Conservation (phyloP, 345 rosid genomes). For the Rhizophora mangle region DNA sequence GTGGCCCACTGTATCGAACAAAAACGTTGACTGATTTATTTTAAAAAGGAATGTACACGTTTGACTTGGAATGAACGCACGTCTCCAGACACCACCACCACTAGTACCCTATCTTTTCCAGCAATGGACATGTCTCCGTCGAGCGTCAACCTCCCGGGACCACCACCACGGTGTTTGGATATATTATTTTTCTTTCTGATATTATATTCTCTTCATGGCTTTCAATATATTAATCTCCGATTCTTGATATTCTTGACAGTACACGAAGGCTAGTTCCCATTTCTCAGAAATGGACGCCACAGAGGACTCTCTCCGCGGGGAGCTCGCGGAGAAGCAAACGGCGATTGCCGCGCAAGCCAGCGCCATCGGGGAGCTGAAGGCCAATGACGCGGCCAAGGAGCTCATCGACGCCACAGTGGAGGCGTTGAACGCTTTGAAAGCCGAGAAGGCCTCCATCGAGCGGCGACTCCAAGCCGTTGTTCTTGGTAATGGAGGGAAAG, state of each 20-base stretch:
- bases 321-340: slow-evolving; percentile 52
- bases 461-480: slow-evolving; percentile 49
- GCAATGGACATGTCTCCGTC: background rate
- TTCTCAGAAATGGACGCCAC: slow-evolving; percentile 37
- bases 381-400: slow-evolving; percentile 37
- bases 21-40: too few relatives aligned
- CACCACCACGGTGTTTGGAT: background rate
- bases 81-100: too few relatives aligned
- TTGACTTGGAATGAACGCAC: too few relatives aligned
- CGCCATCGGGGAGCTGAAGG: slow-evolving; percentile 64
- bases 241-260: background rate
- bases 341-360: slow-evolving; percentile 60
- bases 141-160: slow-evolving; percentile 6
- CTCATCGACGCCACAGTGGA: slow-evolving; percentile 61
- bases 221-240: background rate
- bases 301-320: slow-evolving; percentile 56
- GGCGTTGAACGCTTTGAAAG: slow-evolving; percentile 50
- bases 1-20: too few relatives aligned
- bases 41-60: too few relatives aligned
- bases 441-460: slow-evolving; percentile 65
- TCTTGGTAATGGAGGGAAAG: slow-evolving; percentile 17
- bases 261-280: background rate
- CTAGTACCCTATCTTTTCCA: background rate
- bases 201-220: background rate
- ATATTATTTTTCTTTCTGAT: background rate